Evolutionary conservation across 2,329 filamentous ascomycete species (phyloP).

Genomic region (Leptographium lundbergii): DNA sequence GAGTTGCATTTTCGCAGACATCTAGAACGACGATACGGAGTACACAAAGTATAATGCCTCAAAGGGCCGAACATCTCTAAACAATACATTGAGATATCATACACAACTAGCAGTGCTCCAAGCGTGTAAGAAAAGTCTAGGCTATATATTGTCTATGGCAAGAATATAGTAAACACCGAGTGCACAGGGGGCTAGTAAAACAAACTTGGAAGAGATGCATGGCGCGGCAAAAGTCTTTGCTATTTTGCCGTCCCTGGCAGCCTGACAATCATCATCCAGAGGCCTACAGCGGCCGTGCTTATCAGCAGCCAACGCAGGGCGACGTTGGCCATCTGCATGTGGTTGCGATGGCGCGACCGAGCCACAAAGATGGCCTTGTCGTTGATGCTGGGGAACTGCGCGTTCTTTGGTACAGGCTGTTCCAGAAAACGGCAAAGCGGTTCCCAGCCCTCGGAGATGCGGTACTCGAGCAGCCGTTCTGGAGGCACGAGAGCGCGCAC

Average conservation of each 20-base stretch:
- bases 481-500: constrained; percentile 21
- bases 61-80: not conserved
- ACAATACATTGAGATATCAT: not conserved
- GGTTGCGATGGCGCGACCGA: constrained; percentile 13
- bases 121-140: no score
- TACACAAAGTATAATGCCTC: not conserved
- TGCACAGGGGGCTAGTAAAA: not conserved
- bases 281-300: constrained; percentile 5
- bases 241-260: not conserved
- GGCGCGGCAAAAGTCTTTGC: not conserved
- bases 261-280: not conserved
- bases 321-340: constrained; percentile 14
- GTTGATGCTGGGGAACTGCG: constrained; percentile 23
- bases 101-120: not conserved
- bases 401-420: constrained; percentile 19
- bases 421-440: constrained; percentile 27
- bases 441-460: constrained; percentile 25
- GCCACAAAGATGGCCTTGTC: constrained; percentile 13
- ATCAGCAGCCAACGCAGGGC: constrained; percentile 11
- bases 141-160: not conserved
- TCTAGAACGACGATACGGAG: no score
- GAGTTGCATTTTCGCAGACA: not conserved
- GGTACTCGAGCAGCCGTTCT: constrained; percentile 24
- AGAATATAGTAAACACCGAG: not conserved
- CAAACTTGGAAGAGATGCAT: not conserved